phyloP scores from a whole-genome alignment of 192 early-diverging fungal species.

The Coemansia guatemalensis region DNA sequence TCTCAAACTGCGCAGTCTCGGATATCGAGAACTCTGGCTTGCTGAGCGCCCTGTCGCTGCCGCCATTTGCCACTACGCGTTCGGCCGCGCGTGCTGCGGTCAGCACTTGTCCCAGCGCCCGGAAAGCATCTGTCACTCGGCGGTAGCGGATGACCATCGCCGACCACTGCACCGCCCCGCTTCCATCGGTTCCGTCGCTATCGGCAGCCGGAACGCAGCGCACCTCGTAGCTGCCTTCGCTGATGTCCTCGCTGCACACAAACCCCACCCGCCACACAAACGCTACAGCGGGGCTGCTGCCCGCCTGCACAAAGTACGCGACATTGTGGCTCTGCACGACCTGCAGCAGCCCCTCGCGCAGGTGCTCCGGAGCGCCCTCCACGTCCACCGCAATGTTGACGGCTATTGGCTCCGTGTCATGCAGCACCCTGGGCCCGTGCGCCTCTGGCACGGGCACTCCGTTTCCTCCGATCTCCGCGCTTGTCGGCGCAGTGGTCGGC shows the following conservation, averaged over 20 bases:
- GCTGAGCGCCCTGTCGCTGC: conserved; percentile 13
- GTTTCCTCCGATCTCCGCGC: background rate
- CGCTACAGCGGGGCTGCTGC: background rate
- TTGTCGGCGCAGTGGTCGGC: conserved; percentile 9
- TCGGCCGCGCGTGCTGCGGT: conserved; percentile 57
- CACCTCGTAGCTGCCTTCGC: conserved; percentile 20
- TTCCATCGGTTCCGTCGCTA: background rate
- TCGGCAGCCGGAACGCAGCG: background rate
- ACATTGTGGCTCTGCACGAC: conserved; percentile 34
- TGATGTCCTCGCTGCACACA: conserved; percentile 21
- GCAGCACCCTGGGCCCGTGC: conserved; percentile 16
- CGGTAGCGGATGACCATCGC: conserved; percentile 26
- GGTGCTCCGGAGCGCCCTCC: conserved; percentile 26
- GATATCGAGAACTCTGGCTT: conserved; percentile 49
- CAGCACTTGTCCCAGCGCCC: conserved; percentile 68
- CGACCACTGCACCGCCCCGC: background rate
- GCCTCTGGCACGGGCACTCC: background rate
- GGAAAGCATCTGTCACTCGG: conserved; percentile 59
- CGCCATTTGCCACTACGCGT: conserved; percentile 14
- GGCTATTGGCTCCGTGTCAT: conserved; percentile 34
- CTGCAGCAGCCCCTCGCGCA: conserved; percentile 35
- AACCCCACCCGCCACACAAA: conserved; percentile 35
- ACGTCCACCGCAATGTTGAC: conserved; percentile 30
- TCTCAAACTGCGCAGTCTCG: conserved; percentile 70
- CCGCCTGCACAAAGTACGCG: conserved; percentile 25